Percentiles rank a stretch among this genome's conserved stretches.
phyloP scores from a whole-genome alignment of 2,329 filamentous ascomycete genomes.

The Beauveria varroae region DNA sequence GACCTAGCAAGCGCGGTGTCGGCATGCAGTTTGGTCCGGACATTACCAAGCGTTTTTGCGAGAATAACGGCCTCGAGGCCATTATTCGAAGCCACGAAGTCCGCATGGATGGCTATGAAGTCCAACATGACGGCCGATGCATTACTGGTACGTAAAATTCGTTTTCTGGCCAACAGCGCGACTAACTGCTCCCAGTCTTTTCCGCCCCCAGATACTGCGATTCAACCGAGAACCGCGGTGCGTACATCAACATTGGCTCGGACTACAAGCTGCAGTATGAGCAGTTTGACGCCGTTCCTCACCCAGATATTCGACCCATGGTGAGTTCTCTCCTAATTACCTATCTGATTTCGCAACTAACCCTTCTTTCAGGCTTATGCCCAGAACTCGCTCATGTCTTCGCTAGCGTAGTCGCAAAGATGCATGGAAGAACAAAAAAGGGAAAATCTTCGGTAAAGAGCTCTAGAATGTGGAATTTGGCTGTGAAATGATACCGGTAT shows the following conservation, averaged over 20 bases:
- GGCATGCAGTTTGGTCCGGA: constrained; percentile 96
- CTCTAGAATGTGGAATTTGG: background rate
- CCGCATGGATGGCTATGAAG: constrained; percentile 97
- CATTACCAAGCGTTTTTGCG: constrained; percentile 92
- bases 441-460: background rate
- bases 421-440: background rate
- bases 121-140: constrained; percentile 90
- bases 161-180: constrained; percentile 6
- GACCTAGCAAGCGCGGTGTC: constrained; percentile 93
- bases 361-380: constrained; percentile 62
- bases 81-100: constrained; percentile 98
- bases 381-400: constrained; percentile 71
- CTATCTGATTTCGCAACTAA: constrained; percentile 5
- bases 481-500: background rate
- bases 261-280: constrained; percentile 89
- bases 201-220: constrained; percentile 97
- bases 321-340: constrained; percentile 30
- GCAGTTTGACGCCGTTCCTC: constrained; percentile 93
- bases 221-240: constrained; percentile 94
- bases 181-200: constrained; percentile 55
- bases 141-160: constrained; percentile 63
- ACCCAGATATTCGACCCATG: constrained; percentile 94
- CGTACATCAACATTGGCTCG: constrained; percentile 92
- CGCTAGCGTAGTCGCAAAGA: constrained; percentile 52
- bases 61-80: constrained; percentile 88